Evolutionary conservation across 352 stramenopile species (phyloP), one percentile per base, ranked within the genome.

Genomic region (Pythium coloratum): DNA sequence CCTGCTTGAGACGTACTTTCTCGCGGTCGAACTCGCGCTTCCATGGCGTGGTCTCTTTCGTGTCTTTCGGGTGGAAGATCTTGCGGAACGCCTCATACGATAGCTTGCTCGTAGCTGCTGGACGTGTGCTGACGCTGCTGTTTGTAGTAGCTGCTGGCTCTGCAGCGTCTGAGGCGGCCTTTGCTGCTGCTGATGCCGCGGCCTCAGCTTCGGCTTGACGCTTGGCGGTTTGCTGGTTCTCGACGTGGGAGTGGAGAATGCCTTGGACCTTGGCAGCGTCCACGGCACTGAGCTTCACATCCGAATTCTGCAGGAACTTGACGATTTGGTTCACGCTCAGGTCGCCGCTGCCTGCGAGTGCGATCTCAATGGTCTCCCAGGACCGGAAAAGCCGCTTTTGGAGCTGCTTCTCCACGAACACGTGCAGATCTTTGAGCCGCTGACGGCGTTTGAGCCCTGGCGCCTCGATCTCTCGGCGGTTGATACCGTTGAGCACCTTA

Each of bases 341-440:
- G n/a, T 90, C 80, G 0, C 82, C 82, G 51, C 80, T 89, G 1
- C 80, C 81, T 0, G 77, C 70, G 60, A 92, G 86, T 30, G 84
- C 80, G 55, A 88, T 81, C 65, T 92, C 80, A 58, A 92, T 91
- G 3, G 78, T 86, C 46, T 89, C 84, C 84, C 82, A 91, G 34
- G 78, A 88, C 28, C 76, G 80, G 36, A 78, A 79, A 26, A 92
- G 69, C n/a, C 84, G 76, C 56, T 89, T 90, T 62, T 90, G 80
- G 0, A 92, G 66, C 50, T 90, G 82, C 2, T 76, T 83, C 33
- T 84, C 75, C 14, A 91, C 80, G 65, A 88, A 92, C 0, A 71
- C 66, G 33, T 90, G 82, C 20, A 92, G 67, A 13, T 92, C 77
- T 61, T 86, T 81, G 55, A 92, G 59, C 8, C 84, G 67, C 42